phyloP scores from a whole-genome alignment of 768 basidiomycete genomes.

The Asterophora parasitica region DNA sequence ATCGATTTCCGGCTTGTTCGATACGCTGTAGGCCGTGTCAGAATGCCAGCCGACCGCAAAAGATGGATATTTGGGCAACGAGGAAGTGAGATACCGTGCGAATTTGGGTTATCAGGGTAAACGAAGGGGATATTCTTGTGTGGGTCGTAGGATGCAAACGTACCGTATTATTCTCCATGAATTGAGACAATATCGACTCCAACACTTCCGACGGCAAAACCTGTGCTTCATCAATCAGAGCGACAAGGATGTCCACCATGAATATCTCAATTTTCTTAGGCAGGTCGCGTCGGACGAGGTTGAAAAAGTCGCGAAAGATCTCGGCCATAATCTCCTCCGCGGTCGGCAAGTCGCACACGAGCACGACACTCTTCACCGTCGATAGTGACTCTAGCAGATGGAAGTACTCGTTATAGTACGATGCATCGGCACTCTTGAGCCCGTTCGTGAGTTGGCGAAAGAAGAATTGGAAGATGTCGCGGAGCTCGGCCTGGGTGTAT shows the following conservation, averaged over 20 bases:
- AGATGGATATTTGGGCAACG: background rate
- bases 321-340: conserved; percentile 81
- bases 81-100: background rate
- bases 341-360: conserved; percentile 87
- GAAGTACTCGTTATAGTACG: conserved; percentile 91
- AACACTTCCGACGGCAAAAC: conserved; percentile 74
- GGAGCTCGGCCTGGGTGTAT: conserved; percentile 81
- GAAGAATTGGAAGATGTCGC: conserved; percentile 98
- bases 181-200: conserved; percentile 80
- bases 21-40: conserved; percentile 38
- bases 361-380: conserved; percentile 90
- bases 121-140: background rate
- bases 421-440: conserved; percentile 69
- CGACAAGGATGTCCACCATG: conserved; percentile 85
- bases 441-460: conserved; percentile 76
- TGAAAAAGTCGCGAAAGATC: conserved; percentile 81
- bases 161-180: conserved; percentile 74
- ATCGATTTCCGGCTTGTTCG: conserved; percentile 73
- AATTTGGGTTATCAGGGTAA: background rate
- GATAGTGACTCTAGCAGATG: conserved; percentile 92
- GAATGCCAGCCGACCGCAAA: background rate
- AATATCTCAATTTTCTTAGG: conserved; percentile 80
- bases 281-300: conserved; percentile 65
- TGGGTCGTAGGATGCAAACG: conserved; percentile 19
- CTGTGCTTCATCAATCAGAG: conserved; percentile 83